Percentiles rank a stretch among this genome's conserved stretches.
Conservation (phyloP, 495 filamentous ascomycete genomes). For the Aspergillus steynii region DNA sequence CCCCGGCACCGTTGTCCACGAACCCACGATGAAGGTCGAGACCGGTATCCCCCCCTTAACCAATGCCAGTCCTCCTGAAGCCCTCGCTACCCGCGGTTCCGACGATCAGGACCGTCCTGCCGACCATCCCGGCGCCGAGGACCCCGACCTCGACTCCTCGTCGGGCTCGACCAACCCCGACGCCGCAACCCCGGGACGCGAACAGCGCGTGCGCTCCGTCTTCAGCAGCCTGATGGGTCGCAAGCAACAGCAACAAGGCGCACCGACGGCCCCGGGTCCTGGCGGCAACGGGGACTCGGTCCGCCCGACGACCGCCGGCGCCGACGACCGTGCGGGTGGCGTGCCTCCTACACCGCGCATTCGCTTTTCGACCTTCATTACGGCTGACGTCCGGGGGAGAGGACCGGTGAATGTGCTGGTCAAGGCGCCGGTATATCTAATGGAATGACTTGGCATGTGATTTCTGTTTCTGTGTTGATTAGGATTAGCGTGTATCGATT, state of each 20-base stretch:
- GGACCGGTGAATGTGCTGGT: conserved; percentile 69
- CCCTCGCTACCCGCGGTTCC: conserved; percentile 36
- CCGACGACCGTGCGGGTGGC: conserved; percentile 7
- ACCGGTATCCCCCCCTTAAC: conserved; percentile 71
- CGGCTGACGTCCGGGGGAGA: conserved; percentile 72
- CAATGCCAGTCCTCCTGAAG: conserved; percentile 42
- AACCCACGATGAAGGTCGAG: conserved; percentile 82
- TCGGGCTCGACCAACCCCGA: conserved; percentile 9
- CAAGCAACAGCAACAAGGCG: conserved; percentile 21
- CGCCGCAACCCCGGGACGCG: conserved; percentile 19
- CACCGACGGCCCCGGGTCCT: conserved; percentile 8
- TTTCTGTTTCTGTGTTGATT: not conserved
- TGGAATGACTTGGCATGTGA: conserved; percentile 34
- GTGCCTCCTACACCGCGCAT: conserved; percentile 1
- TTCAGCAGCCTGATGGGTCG: conserved; percentile 52
- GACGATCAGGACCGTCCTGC: conserved; percentile 41
- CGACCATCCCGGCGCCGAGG: conserved; percentile 29
- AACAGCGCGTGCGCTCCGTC: conserved; percentile 45
- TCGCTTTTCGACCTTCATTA: conserved; percentile 81
- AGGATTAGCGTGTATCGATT: not conserved
- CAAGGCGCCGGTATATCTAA: conserved; percentile 86
- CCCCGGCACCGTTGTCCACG: conserved; percentile 66
- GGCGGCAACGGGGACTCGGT: conserved; percentile 8
- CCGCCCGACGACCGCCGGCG: conserved; percentile 12
- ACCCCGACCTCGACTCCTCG: conserved; percentile 18